phyloP scores from a whole-genome alignment of 352 stramenopile species.

The Globisporangium yorkense region DNA sequence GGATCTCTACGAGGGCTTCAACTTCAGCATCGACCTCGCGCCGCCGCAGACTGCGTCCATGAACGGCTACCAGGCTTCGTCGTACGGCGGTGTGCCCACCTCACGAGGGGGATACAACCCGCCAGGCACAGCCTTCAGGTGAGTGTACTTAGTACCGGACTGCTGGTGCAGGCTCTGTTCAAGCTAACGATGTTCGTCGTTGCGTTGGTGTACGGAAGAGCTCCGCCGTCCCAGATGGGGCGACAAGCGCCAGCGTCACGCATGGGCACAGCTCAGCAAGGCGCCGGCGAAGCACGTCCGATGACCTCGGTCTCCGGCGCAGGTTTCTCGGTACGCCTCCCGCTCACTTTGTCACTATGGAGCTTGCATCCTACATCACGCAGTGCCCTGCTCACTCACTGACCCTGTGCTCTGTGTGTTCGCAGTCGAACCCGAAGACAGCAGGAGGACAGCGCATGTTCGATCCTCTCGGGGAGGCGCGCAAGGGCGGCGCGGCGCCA shows the following conservation, averaged over 20 bases:
- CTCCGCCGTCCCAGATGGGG: constrained; percentile 76
- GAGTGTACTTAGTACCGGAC: neutral
- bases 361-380: too few relatives aligned
- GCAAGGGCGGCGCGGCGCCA: constrained; percentile 70
- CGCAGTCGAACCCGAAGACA: constrained; percentile 76
- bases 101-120: constrained; percentile 63
- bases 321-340: constrained; percentile 77
- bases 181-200: neutral
- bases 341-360: neutral
- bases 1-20: constrained; percentile 89
- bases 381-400: neutral
- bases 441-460: constrained; percentile 71
- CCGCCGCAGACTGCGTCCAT: constrained; percentile 57
- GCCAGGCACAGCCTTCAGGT: constrained; percentile 70
- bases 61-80: constrained; percentile 50
- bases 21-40: constrained; percentile 82
- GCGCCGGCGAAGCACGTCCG: constrained; percentile 64
- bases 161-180: neutral
- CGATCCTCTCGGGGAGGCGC: constrained; percentile 86
- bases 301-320: constrained; percentile 93
- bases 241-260: constrained; percentile 48
- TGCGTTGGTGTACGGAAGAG: constrained; percentile 13
- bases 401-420: neutral
- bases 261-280: constrained; percentile 53
- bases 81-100: constrained; percentile 47